A percentile compares a stretch with the other conserved stretches of the same genome.
Evolutionary conservation across 768 basidiomycete genomes (phyloP).

Genomic region (Neoboletus subvelutipes): DNA sequence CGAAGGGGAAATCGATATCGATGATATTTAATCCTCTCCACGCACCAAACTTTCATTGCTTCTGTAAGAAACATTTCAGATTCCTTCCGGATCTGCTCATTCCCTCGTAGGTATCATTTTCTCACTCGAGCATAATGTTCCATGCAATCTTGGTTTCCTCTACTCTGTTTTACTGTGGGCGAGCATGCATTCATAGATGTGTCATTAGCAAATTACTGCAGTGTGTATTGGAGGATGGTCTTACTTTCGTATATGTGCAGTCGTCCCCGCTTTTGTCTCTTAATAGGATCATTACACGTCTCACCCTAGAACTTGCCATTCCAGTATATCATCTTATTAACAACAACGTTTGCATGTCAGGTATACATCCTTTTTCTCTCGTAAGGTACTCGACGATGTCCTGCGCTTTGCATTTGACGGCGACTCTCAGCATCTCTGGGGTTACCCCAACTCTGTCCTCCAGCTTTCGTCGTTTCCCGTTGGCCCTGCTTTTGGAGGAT

Average conservation of each 20-base stretch:
- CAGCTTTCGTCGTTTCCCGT: conserved; percentile 50
- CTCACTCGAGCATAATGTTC: conserved; percentile 11
- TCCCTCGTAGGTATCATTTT: conserved; percentile 10
- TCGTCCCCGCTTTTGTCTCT: conserved; percentile 1
- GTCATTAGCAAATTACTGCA: conserved; percentile 18
- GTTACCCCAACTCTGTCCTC: conserved; percentile 59
- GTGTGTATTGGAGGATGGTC: conserved; percentile 18
- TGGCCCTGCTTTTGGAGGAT: conserved; percentile 19
- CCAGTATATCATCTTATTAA: conserved; percentile 32
- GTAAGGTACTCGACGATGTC: conserved; percentile 73
- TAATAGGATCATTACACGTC: not conserved
- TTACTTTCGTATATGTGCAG: conserved; percentile 4
- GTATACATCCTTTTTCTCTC: conserved; percentile 67
- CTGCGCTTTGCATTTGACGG: conserved; percentile 61
- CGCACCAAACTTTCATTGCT: conserved; percentile 8
- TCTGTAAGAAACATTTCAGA: conserved; percentile 15
- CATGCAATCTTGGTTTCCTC: conserved; percentile 5
- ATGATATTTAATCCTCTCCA: conserved; percentile 64
- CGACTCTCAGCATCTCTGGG: conserved; percentile 59
- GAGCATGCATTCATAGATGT: conserved; percentile 27
- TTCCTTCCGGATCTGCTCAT: conserved; percentile 2
- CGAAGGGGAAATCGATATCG: conserved; percentile 85
- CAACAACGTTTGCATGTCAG: conserved; percentile 66
- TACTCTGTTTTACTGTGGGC: conserved; percentile 13
- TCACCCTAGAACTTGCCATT: not conserved